phyloP scores from a whole-genome alignment of 768 basidiomycete species.

The Leccinum rimulosum region DNA sequence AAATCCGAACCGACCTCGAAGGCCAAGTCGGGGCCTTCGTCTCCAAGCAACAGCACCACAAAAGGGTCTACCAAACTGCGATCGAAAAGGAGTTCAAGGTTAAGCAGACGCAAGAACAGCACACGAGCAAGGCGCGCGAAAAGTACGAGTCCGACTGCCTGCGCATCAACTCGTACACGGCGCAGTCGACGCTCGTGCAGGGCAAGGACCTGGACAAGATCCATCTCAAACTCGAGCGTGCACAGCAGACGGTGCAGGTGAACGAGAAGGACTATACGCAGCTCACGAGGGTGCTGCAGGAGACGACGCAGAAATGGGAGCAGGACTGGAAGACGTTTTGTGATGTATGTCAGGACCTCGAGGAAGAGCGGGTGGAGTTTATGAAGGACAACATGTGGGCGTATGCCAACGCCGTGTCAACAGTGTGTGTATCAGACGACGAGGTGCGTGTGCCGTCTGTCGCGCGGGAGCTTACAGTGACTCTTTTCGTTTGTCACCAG shows the following conservation, averaged over 20 bases:
- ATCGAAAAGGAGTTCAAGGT: slow-evolving; percentile 92
- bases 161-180: slow-evolving; percentile 90
- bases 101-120: slow-evolving; percentile 82
- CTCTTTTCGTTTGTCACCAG: slow-evolving; percentile 37
- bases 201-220: slow-evolving; percentile 94
- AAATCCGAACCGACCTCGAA: slow-evolving; percentile 78
- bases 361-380: slow-evolving; percentile 92
- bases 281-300: slow-evolving; percentile 74
- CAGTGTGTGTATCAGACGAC: slow-evolving; percentile 92
- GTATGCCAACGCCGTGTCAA: slow-evolving; percentile 95
- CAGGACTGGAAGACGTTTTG: slow-evolving; percentile 92
- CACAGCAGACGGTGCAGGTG: slow-evolving; percentile 82
- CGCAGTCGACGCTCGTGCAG: slow-evolving; percentile 86
- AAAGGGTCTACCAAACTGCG: slow-evolving; percentile 65
- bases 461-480: neutral
- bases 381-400: slow-evolving; percentile 95
- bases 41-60: slow-evolving; percentile 64
- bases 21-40: slow-evolving; percentile 57
- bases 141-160: slow-evolving; percentile 93
- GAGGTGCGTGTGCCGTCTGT: slow-evolving; percentile 58
- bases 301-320: slow-evolving; percentile 86
- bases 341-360: slow-evolving; percentile 92
- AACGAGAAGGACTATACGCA: slow-evolving; percentile 94
- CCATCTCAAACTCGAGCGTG: slow-evolving; percentile 79
- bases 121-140: slow-evolving; percentile 86